Percentiles rank a stretch among this genome's conserved stretches.
These are phyloP conservation scores for Telopea speciosissima DNA, from an alignment of 177 flowering plant genomes.

Conservation along the genomic window DNA sequence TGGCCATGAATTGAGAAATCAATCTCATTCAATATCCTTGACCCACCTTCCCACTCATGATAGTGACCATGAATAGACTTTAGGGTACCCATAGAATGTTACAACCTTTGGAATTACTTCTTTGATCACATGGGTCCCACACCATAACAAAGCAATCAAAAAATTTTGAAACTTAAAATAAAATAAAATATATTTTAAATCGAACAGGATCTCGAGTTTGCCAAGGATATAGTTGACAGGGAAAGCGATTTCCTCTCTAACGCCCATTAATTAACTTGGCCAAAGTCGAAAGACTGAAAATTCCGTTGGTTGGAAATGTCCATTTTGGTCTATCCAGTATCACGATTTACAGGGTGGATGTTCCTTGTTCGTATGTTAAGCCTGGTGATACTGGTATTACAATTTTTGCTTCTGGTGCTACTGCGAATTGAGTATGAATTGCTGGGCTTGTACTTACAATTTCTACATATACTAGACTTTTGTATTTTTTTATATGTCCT, in stretches of 20 bases:
- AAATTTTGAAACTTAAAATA: no score
- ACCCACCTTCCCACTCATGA: no score
- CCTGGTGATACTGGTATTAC: conserved; percentile 48
- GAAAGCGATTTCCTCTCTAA: conserved; percentile 46
- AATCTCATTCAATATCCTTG: no score
- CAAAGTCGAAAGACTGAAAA: conserved; percentile 31
- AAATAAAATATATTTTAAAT: no score
- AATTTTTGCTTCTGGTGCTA: conserved; percentile 55
- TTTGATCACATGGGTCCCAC: no score
- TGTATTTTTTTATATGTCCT: no score
- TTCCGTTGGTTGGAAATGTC: conserved; percentile 58
- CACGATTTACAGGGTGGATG: conserved; percentile 24
- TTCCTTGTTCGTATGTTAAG: conserved; percentile 35
- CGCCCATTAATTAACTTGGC: conserved; percentile 56
- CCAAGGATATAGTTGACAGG: conserved; percentile 48
- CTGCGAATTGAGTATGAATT: conserved; percentile 71
- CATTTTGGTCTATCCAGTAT: conserved; percentile 36
- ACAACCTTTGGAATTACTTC: no score
- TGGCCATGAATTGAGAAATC: no score
- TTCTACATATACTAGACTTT: neutral
- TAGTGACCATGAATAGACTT: no score
- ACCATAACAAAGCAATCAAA: no score
- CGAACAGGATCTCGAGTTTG: conserved; percentile 52
- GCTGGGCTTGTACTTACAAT: conserved; percentile 26
- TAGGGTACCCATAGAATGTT: no score